A percentile compares a stretch with the other conserved stretches of the same genome.
phyloP scores from a whole-genome alignment of 164 flowering plant genomes.

The Hamamelis virginiana region DNA sequence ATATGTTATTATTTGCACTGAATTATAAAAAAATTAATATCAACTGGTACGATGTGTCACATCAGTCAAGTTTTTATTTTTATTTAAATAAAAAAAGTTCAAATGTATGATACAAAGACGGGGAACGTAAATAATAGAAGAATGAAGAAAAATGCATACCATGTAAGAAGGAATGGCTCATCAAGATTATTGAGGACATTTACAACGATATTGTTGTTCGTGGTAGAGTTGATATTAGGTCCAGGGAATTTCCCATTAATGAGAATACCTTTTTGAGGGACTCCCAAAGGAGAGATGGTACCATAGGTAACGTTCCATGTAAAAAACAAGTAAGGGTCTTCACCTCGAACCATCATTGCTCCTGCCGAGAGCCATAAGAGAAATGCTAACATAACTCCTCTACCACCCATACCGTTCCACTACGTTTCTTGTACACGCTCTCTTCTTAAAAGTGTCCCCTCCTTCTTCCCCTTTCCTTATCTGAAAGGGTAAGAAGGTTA shows the following conservation, averaged over 20 bases:
- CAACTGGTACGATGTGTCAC: too few relatives aligned
- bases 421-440: neutral
- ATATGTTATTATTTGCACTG: neutral
- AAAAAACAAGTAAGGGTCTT: slow-evolving; percentile 47
- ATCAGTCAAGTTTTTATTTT: too few relatives aligned
- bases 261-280: slow-evolving; percentile 57
- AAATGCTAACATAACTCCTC: slow-evolving; percentile 11
- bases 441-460: neutral
- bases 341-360: slow-evolving; percentile 22
- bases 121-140: too few relatives aligned
- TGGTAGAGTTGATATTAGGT: slow-evolving; percentile 50
- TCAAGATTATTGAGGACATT: slow-evolving; percentile 62
- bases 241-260: slow-evolving; percentile 67
- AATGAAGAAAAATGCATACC: too few relatives aligned
- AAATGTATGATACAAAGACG: too few relatives aligned
- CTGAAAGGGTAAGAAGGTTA: neutral
- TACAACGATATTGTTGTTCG: slow-evolving; percentile 59
- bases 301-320: slow-evolving; percentile 60
- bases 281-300: slow-evolving; percentile 52
- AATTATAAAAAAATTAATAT: too few relatives aligned
- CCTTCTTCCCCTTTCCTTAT: neutral
- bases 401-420: slow-evolving; percentile 8
- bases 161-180: slow-evolving; percentile 59
- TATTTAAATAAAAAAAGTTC: too few relatives aligned
- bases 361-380: slow-evolving; percentile 24